Conservation (phyloP, 306 rosid species). For the Quercus variabilis region DNA sequence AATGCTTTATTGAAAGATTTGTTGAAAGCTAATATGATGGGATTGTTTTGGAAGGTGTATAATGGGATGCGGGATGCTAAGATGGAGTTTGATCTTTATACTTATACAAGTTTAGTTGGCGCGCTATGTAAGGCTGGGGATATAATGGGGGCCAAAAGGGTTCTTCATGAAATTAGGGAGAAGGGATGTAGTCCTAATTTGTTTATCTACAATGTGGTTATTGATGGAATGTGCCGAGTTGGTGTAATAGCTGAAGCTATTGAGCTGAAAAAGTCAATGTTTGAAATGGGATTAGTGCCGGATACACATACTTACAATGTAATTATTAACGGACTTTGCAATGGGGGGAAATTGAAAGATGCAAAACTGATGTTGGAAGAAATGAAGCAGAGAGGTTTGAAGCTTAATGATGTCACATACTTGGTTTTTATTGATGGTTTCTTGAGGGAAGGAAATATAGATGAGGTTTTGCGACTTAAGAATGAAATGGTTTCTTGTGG, state of each 20-base stretch:
- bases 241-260: constrained; percentile 32
- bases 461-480: constrained; percentile 32
- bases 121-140: constrained; percentile 44
- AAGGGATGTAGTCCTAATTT: constrained; percentile 31
- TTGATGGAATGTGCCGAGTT: constrained; percentile 30
- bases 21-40: constrained; percentile 30
- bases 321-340: constrained; percentile 36
- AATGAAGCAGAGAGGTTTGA: constrained; percentile 30
- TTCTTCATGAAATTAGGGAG: constrained; percentile 38
- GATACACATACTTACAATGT: constrained; percentile 26
- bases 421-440: constrained; percentile 32
- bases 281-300: constrained; percentile 24
- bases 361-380: constrained; percentile 23
- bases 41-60: constrained; percentile 49
- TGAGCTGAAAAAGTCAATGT: constrained; percentile 23
- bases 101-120: constrained; percentile 34
- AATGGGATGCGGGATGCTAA: constrained; percentile 31
- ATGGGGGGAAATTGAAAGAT: constrained; percentile 25
- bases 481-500: constrained; percentile 28
- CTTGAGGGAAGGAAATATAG: constrained; percentile 25
- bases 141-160: constrained; percentile 28
- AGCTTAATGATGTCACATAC: constrained; percentile 20
- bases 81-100: constrained; percentile 31
- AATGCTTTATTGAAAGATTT: constrained; percentile 38
- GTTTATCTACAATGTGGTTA: constrained; percentile 24